Conservation (phyloP, 2,329 filamentous ascomycete genomes). For the Xylariales sp. region DNA sequence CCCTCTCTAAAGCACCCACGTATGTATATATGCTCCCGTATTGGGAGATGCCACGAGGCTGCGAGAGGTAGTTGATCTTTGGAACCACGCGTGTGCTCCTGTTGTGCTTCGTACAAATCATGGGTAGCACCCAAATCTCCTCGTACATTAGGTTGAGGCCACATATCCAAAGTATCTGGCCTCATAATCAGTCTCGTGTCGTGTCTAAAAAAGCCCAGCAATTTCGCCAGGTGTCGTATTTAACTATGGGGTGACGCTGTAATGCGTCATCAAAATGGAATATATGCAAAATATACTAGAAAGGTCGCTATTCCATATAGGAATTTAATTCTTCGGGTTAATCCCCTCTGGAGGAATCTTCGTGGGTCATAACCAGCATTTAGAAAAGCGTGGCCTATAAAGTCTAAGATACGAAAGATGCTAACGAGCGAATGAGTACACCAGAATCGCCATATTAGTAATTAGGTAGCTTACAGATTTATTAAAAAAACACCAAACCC, state of each 20-base stretch:
- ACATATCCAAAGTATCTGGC: constrained; percentile 5
- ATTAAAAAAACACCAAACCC: constrained; percentile 49
- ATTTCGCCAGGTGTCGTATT: not conserved
- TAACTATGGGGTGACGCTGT: not conserved
- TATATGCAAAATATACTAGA: constrained; percentile 50
- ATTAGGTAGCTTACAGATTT: constrained; percentile 46
- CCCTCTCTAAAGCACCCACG: not conserved
- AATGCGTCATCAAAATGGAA: constrained; percentile 43
- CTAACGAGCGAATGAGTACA: constrained; percentile 35
- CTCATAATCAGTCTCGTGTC: constrained; percentile 5
- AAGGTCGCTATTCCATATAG: constrained; percentile 47
- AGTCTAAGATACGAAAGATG: constrained; percentile 47
- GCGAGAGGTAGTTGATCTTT: not conserved
- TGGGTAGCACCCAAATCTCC: not conserved
- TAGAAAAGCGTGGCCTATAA: constrained; percentile 47
- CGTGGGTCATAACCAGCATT: constrained; percentile 49
- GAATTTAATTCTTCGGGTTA: constrained; percentile 42
- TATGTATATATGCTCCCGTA: not conserved
- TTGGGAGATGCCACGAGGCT: not conserved
- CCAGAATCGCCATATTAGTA: not conserved
- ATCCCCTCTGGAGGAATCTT: constrained; percentile 44
- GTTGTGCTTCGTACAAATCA: not conserved
- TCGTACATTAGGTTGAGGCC: not conserved
- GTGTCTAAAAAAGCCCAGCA: not conserved
- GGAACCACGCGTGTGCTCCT: not conserved